These are phyloP conservation scores for Aphanomyces astaci DNA, from an alignment of 352 stramenopile species.

Conservation along the genomic window DNA sequence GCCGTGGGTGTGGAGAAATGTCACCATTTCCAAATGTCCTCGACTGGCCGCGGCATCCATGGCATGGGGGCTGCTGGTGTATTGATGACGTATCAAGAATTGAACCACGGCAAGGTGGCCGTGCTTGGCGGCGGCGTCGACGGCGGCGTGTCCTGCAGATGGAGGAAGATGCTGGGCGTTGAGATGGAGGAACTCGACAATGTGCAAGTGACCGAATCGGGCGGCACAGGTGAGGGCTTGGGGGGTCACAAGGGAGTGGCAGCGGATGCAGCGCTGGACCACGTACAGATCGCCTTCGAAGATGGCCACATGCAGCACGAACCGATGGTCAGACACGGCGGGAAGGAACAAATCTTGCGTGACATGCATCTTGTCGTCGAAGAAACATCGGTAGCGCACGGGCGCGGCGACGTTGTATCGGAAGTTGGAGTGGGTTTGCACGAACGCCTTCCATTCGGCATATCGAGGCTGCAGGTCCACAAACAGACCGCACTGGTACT, in stretches of 20 bases:
- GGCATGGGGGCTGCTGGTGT: not conserved
- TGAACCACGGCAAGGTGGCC: constrained; percentile 7
- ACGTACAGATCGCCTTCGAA: constrained; percentile 13
- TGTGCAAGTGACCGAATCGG: constrained; percentile 5
- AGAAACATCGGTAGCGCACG: not conserved
- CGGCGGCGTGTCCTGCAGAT: not conserved
- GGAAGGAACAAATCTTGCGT: constrained; percentile 3
- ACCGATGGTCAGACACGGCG: not conserved
- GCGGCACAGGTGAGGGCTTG: not conserved
- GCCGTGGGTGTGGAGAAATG: constrained; percentile 32
- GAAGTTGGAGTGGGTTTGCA: constrained; percentile 3
- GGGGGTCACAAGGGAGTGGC: not conserved
- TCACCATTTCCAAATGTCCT: constrained; percentile 30
- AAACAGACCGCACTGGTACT: constrained; percentile 13
- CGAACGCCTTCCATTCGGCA: constrained; percentile 5
- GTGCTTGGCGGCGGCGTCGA: constrained; percentile 4
- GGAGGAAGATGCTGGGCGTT: not conserved
- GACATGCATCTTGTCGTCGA: not conserved
- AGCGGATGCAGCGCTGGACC: constrained; percentile 4
- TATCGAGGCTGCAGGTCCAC: not conserved
- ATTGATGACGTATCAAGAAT: not conserved
- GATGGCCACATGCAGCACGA: constrained; percentile 20
- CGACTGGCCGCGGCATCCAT: constrained; percentile 16
- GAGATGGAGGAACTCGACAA: constrained; percentile 8
- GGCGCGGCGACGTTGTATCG: constrained; percentile 1